Conservation (phyloP, 331 rosid genomes). For the Malus hybrid region DNA sequence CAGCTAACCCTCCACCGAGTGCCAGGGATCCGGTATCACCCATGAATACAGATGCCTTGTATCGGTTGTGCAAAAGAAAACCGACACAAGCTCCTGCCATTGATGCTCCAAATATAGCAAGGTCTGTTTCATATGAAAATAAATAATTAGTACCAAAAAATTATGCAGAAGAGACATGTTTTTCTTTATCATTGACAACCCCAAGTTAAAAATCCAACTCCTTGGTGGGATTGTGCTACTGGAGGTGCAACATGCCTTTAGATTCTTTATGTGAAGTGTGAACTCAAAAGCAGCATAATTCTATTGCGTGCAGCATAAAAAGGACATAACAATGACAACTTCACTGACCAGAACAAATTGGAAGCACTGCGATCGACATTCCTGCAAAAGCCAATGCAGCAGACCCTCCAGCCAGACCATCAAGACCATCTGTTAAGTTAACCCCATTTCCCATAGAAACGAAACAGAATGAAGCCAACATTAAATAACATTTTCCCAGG, state of each 20-base stretch:
- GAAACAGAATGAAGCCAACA: slow-evolving; percentile 72
- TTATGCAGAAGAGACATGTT: not conserved
- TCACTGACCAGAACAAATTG: slow-evolving; percentile 81
- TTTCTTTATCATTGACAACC: not conserved
- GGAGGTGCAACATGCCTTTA: not conserved
- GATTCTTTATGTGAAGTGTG: not conserved
- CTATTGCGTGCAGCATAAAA: not conserved
- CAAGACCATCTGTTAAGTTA: slow-evolving; percentile 78
- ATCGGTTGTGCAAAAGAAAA: slow-evolving; percentile 86
- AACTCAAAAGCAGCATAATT: not conserved
- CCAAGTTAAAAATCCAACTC: not conserved
- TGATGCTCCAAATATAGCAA: slow-evolving; percentile 91
- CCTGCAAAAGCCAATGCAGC: slow-evolving; percentile 92
- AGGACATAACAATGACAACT: slow-evolving; percentile 2
- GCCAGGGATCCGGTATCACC: slow-evolving; percentile 92
- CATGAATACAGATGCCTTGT: slow-evolving; percentile 84
- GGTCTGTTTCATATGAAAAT: slow-evolving; percentile 42
- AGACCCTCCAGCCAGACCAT: slow-evolving; percentile 90
- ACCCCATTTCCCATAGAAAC: slow-evolving; percentile 90
- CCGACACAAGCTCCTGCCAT: slow-evolving; percentile 99
- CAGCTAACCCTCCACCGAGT: slow-evolving; percentile 85
- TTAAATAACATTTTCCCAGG: slow-evolving; percentile 64
- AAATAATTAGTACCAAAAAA: slow-evolving; percentile 5
- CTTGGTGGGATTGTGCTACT: too few relatives aligned
- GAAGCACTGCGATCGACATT: slow-evolving; percentile 95